phyloP scores from a whole-genome alignment of 2,329 filamentous ascomycete genomes.

The Aureobasidium sp. region DNA sequence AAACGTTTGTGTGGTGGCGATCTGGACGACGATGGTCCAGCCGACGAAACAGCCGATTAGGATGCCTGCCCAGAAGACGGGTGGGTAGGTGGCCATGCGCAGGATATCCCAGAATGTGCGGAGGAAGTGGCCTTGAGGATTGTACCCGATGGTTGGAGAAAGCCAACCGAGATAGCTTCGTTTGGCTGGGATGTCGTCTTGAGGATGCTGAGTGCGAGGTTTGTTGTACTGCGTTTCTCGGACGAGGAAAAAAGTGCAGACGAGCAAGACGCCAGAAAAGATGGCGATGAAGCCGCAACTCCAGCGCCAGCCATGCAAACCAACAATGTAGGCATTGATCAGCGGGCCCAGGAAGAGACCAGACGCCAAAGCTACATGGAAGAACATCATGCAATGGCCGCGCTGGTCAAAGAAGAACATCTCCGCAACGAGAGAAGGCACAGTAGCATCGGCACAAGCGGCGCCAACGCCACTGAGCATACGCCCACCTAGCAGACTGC shows the following conservation, averaged over 20 bases:
- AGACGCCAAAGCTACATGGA: conserved; percentile 31
- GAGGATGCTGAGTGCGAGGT: conserved; percentile 1
- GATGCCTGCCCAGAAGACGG: conserved; percentile 21
- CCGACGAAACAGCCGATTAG: conserved; percentile 24
- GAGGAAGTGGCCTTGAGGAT: conserved; percentile 18
- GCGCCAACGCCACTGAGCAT: conserved; percentile 25
- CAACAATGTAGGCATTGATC: conserved; percentile 27
- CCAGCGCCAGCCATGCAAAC: conserved; percentile 25
- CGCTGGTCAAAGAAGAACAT: conserved; percentile 31
- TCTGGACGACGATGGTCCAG: conserved; percentile 25
- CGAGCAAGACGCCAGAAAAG: conserved; percentile 22
- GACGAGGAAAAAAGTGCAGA: conserved; percentile 23
- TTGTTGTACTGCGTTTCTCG: conserved; percentile 24
- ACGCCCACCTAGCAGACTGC: conserved; percentile 23
- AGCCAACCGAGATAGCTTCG: conserved; percentile 19
- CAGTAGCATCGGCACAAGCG: conserved; percentile 32
- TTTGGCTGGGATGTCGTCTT: conserved; percentile 7
- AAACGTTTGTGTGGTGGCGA: conserved; percentile 21
- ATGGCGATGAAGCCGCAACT: conserved; percentile 25
- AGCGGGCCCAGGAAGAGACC: conserved; percentile 34
- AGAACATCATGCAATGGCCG: conserved; percentile 34
- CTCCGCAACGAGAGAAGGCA: conserved; percentile 32
- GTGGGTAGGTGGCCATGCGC: conserved; percentile 22
- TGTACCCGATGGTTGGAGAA: conserved; percentile 19
- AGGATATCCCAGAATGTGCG: conserved; percentile 21